These are phyloP conservation scores for Musa troglodytarum DNA, from an alignment of 176 grass and related monocot genomes.

Conservation along the genomic window DNA sequence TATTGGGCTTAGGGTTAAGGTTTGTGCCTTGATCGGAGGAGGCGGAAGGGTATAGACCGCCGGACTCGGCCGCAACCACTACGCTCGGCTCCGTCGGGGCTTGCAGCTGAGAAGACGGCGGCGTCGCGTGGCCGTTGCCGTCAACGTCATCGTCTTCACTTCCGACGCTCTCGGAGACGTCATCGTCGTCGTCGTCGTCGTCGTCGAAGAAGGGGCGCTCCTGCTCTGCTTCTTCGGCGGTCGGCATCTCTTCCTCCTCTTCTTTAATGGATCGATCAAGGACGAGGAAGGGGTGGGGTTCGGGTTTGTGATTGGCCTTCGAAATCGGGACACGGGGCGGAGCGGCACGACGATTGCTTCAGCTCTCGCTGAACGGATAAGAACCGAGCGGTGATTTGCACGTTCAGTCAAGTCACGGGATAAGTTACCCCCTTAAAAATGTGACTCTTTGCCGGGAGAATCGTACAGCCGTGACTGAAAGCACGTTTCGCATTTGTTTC, in stretches of 20 bases:
- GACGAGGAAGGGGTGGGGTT: too few relatives aligned
- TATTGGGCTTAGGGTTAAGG: not conserved
- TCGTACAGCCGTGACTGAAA: too few relatives aligned
- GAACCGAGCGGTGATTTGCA: too few relatives aligned
- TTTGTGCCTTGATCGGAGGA: not conserved
- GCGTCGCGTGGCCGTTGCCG: not conserved
- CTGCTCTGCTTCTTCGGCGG: not conserved
- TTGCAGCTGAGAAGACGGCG: not conserved
- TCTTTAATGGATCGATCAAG: not conserved
- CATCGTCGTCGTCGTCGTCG: not conserved
- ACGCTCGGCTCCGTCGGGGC: not conserved
- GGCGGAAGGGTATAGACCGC: not conserved
- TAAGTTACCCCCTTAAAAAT: too few relatives aligned
- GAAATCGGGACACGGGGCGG: too few relatives aligned
- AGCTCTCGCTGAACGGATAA: too few relatives aligned
- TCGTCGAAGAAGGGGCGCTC: constrained; percentile 1
- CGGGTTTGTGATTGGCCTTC: too few relatives aligned
- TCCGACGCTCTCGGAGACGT: not conserved
- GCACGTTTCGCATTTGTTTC: too few relatives aligned
- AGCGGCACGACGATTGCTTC: too few relatives aligned
- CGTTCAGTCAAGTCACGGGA: too few relatives aligned
- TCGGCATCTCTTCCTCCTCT: not conserved
- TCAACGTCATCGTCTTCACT: not conserved
- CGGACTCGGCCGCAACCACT: not conserved
- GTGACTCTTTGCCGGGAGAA: too few relatives aligned